Conservation (phyloP, 768 basidiomycete genomes). For the Boletus rubroflammeus region DNA sequence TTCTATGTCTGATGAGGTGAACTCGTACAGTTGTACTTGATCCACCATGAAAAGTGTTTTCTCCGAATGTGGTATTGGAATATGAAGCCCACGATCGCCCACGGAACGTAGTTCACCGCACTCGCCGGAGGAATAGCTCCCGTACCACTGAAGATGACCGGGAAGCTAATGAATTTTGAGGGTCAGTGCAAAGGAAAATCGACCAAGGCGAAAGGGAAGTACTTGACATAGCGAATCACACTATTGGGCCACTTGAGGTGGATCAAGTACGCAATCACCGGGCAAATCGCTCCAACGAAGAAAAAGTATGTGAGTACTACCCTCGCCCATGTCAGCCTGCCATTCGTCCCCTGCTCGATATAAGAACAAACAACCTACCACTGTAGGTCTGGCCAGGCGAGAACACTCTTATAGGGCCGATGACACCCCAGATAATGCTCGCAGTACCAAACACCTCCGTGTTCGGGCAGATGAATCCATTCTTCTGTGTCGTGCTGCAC, state of each 20-base stretch:
- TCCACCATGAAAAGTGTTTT: constrained; percentile 64
- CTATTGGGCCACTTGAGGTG: constrained; percentile 59
- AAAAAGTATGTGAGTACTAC: constrained; percentile 65
- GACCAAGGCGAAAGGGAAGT: constrained; percentile 20
- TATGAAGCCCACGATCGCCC: constrained; percentile 61
- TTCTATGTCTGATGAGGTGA: too few relatives aligned
- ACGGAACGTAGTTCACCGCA: constrained; percentile 64
- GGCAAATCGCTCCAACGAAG: constrained; percentile 67
- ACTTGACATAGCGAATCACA: constrained; percentile 63
- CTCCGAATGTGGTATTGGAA: constrained; percentile 62
- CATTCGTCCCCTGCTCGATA: neutral
- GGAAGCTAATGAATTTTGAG: constrained; percentile 30
- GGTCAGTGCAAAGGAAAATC: neutral
- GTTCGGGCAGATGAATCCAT: constrained; percentile 67
- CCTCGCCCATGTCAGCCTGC: neutral
- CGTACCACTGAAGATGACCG: constrained; percentile 53
- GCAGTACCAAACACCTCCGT: constrained; percentile 78
- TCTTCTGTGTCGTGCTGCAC: constrained; percentile 25
- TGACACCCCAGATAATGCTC: constrained; percentile 78
- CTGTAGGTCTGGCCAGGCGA: constrained; percentile 61
- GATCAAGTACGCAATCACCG: constrained; percentile 51
- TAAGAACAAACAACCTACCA: constrained; percentile 23
- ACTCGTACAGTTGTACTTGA: constrained; percentile 45
- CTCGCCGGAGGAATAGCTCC: constrained; percentile 62
- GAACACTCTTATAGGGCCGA: constrained; percentile 73